Evolutionary conservation across 305 asterid species (phyloP).

Genomic region (Fraxinus nigra): DNA sequence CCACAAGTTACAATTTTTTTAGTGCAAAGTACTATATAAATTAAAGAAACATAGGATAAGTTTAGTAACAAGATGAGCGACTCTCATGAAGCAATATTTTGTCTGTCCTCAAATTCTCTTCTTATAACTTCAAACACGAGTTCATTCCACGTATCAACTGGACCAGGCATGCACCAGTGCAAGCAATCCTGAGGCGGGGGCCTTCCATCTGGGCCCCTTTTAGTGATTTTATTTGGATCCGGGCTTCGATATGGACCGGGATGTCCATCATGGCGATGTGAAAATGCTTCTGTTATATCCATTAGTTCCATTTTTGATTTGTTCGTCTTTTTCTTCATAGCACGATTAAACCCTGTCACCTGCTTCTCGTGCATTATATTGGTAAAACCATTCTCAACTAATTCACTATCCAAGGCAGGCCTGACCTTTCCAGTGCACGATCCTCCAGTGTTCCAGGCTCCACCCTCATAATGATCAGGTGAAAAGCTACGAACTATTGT

Average conservation of each 20-base stretch:
- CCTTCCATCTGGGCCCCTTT: conserved; percentile 76
- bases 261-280: conserved; percentile 90
- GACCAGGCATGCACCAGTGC: conserved; percentile 99
- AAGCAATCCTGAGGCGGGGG: conserved; percentile 98
- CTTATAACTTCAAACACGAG: conserved; percentile 60
- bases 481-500: conserved; percentile 84
- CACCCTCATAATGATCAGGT: conserved; percentile 93
- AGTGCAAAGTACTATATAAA: conserved; percentile 2
- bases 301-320: conserved; percentile 58
- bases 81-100: conserved; percentile 30
- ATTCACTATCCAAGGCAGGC: conserved; percentile 54
- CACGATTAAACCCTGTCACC: conserved; percentile 53
- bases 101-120: conserved; percentile 46
- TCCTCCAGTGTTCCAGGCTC: conserved; percentile 95
- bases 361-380: conserved; percentile 87
- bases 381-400: conserved; percentile 74
- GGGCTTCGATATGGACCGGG: conserved; percentile 90
- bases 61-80: neutral
- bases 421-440: conserved; percentile 79
- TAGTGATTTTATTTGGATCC: conserved; percentile 82
- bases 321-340: conserved; percentile 57
- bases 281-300: conserved; percentile 76
- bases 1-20: conserved; percentile 22
- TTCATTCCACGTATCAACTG: conserved; percentile 97
- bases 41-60: neutral